phyloP scores from a whole-genome alignment of 352 stramenopile species.

The Aphanomyces cochlioides region DNA sequence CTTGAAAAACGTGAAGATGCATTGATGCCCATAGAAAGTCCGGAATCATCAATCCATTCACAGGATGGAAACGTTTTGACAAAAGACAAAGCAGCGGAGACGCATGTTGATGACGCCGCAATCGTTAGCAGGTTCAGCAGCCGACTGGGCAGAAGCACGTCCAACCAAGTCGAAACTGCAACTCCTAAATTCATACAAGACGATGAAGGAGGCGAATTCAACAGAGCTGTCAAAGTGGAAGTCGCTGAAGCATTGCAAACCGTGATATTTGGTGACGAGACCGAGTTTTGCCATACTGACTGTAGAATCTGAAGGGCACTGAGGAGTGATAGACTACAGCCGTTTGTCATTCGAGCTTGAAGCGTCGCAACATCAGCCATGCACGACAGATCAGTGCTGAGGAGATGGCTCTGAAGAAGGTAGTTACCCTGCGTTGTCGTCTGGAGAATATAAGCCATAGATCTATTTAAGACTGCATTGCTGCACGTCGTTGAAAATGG shows the following conservation, averaged over 20 bases:
- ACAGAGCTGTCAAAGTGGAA: too few species aligned
- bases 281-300: too few species aligned
- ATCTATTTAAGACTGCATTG: not conserved
- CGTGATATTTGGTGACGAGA: too few species aligned
- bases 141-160: not conserved
- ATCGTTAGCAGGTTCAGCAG: not conserved
- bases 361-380: too few species aligned
- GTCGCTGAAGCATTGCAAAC: too few species aligned
- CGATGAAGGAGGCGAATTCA: not conserved
- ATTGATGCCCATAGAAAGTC: not conserved
- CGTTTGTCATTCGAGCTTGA: too few species aligned
- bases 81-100: not conserved
- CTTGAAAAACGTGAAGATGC: not conserved
- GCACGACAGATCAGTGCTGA: too few species aligned
- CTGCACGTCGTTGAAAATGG: not conserved
- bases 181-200: not conserved
- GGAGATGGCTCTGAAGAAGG: not conserved
- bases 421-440: not conserved
- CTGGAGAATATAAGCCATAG: not conserved
- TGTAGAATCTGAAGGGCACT: too few species aligned
- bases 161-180: not conserved
- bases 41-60: not conserved
- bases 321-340: too few species aligned
- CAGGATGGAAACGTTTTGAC: not conserved
- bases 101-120: not conserved